Base-by-base conservation (phyloP, 345 rosid species). In the Geranium rotundifolium region DNA sequence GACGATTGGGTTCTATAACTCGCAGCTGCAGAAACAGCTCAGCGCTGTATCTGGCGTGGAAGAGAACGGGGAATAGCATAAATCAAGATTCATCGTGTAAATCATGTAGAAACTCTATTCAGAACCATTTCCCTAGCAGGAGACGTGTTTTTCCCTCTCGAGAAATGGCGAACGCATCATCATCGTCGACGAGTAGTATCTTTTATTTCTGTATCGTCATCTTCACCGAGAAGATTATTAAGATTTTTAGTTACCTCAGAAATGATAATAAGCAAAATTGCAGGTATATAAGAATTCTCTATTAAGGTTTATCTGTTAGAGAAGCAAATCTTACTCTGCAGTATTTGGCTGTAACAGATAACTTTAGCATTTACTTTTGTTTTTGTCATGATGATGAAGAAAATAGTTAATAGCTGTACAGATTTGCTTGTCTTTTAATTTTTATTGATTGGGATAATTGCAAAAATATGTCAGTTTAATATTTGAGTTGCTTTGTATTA, bases 21-120 rank as follows among this genome's bases (percentile, higher is more conserved):
- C 65, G 61, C 90, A 89, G 96, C 69, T 89, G 73, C 93, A 75
- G 60, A 84, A 80, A 69, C 90, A 81, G 75, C 61, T 86, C 64
- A 84, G 70, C 69, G 70, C 78, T 56, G 41, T 77, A 68, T 67
- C 82, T n/a, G 80, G 73, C 29, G 81, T 70, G 19, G 81, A 80
- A 71, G 82, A 74, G 70, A 46, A 46, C 16, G 52, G 52, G 0
- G 52, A 46, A 7, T 46, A 46, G 52, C 16, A 14, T 7, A 46
- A 46, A 9, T 10, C 52, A 12, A 23, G 16, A 46, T 7, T 46
- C 52, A 46, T 12, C 52, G 3, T 46, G 52, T 34, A 34, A 34
- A 34, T 34, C 41, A 34, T 34, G 41, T 8, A 34, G 41, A 34
- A 34, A 8, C 10, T 5, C 41, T 34, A 34, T 5, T 34, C 6